Conservation (phyloP, 202 grass and related monocot genomes). For the Digitaria exilis region DNA sequence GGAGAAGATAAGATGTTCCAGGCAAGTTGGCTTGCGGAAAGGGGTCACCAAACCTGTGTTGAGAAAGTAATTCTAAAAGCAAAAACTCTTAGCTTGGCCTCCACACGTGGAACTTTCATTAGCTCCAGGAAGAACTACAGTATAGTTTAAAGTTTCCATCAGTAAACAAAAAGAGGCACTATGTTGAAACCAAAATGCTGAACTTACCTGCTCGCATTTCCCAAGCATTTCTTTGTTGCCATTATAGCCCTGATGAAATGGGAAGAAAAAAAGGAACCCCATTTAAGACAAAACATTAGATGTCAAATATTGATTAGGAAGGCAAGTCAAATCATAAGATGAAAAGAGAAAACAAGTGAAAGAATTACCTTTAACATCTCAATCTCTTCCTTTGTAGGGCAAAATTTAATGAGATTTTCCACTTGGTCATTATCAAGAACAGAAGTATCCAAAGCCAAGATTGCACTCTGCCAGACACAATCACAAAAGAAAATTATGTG, state of each 20-base stretch:
- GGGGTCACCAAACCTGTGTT: slow-evolving; percentile 59
- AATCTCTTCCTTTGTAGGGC: slow-evolving; percentile 96
- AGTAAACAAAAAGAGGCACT: slow-evolving; percentile 28
- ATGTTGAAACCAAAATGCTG: slow-evolving; percentile 32
- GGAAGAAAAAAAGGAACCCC: slow-evolving; percentile 12
- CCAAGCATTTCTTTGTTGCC: slow-evolving; percentile 96
- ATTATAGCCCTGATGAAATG: slow-evolving; percentile 75
- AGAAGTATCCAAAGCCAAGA: slow-evolving; percentile 83
- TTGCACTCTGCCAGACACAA: slow-evolving; percentile 61
- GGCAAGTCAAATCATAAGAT: slow-evolving; percentile 25
- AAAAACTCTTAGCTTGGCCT: slow-evolving; percentile 96
- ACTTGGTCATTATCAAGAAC: slow-evolving; percentile 97
- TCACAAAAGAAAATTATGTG: slow-evolving; percentile 34
- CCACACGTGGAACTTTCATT: slow-evolving; percentile 94
- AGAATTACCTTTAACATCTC: slow-evolving; percentile 89
- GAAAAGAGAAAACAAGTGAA: slow-evolving; percentile 25
- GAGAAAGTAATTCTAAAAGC: slow-evolving; percentile 95
- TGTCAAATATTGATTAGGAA: slow-evolving; percentile 21
- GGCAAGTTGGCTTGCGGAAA: not conserved
- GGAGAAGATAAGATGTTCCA: slow-evolving; percentile 14
- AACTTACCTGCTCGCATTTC: slow-evolving; percentile 92
- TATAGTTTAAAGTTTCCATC: slow-evolving; percentile 45
- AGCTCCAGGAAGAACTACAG: slow-evolving; percentile 93
- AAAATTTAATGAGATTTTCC: slow-evolving; percentile 99
- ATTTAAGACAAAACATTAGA: slow-evolving; percentile 32